Conservation (phyloP, 805 yeast species). For the Candida oleophila region DNA sequence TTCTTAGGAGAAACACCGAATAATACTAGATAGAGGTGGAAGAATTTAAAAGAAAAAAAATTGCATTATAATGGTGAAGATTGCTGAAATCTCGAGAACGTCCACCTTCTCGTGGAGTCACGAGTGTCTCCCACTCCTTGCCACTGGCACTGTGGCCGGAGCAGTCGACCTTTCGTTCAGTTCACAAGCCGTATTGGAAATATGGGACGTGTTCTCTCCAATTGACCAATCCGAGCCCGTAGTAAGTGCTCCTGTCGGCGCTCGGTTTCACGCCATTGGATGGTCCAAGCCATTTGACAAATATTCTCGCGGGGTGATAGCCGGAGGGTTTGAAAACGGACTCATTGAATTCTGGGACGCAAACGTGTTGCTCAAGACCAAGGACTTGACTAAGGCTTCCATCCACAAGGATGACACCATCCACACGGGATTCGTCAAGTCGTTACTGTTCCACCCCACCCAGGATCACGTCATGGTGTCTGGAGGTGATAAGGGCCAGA, state of each 20-base stretch:
- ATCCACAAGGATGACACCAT: conserved; percentile 49
- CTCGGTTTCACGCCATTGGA: conserved; percentile 69
- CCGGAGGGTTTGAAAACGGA: conserved; percentile 89
- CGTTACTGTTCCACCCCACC: conserved; percentile 74
- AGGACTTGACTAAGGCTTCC: conserved; percentile 40
- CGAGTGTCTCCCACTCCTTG: conserved; percentile 69
- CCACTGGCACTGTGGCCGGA: conserved; percentile 94
- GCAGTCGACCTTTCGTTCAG: conserved; percentile 89
- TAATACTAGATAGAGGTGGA: neutral
- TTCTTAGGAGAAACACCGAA: neutral
- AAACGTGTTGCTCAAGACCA: conserved; percentile 42
- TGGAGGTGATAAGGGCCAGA: conserved; percentile 87
- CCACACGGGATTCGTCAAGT: conserved; percentile 69
- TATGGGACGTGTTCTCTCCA: conserved; percentile 65
- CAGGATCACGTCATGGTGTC: conserved; percentile 75
- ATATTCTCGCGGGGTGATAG: conserved; percentile 58
- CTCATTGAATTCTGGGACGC: conserved; percentile 76
- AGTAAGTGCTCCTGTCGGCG: conserved; percentile 33
- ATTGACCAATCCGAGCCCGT: conserved; percentile 30
- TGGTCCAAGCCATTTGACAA: conserved; percentile 67
- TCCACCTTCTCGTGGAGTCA: conserved; percentile 97
- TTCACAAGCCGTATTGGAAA: conserved; percentile 71
- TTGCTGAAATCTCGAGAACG: conserved; percentile 79
- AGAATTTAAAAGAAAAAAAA: neutral
- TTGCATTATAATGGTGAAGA: conserved; percentile 76